Percentiles rank a stretch among this genome's conserved stretches.
These are phyloP conservation scores for Colletotrichum sublineola DNA, from an alignment of 2,329 filamentous ascomycete genomes.

Conservation along the genomic window DNA sequence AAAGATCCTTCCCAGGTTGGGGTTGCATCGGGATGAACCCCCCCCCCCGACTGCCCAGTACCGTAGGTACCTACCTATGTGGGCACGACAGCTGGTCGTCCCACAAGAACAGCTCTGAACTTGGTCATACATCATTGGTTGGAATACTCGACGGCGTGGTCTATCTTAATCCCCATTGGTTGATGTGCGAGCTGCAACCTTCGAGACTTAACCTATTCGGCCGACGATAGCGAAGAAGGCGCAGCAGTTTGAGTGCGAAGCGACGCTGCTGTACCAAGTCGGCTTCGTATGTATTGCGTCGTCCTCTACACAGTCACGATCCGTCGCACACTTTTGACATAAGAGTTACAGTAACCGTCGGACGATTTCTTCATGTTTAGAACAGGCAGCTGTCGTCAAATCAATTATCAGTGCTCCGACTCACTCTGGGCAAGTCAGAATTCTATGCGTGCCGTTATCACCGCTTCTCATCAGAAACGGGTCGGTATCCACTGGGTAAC, in stretches of 20 bases:
- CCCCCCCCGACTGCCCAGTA: no score
- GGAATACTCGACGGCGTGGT: constrained; percentile 17
- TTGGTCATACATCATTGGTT: constrained; percentile 25
- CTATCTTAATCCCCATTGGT: constrained; percentile 25
- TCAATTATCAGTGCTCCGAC: no score
- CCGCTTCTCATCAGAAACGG: neutral
- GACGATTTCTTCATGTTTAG: no score
- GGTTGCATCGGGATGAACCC: constrained; percentile 13
- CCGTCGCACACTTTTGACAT: no score
- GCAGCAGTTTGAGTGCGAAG: constrained; percentile 12
- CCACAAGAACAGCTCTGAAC: constrained; percentile 1
- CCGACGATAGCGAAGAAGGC: constrained; percentile 10
- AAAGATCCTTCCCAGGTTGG: constrained; percentile 6
- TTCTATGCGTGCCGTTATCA: neutral
- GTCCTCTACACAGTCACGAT: no score
- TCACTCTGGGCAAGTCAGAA: neutral
- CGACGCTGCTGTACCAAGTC: neutral
- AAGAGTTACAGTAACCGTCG: neutral
- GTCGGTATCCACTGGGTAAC: constrained; percentile 1
- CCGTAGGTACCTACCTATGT: neutral
- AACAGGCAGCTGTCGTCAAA: neutral
- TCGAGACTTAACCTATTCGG: constrained; percentile 17
- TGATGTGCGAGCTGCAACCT: constrained; percentile 27
- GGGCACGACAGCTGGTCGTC: constrained; percentile 6
- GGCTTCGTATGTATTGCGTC: no score